phyloP scores from a whole-genome alignment of 2,329 filamentous ascomycete species.

The Ustulina deusta region DNA sequence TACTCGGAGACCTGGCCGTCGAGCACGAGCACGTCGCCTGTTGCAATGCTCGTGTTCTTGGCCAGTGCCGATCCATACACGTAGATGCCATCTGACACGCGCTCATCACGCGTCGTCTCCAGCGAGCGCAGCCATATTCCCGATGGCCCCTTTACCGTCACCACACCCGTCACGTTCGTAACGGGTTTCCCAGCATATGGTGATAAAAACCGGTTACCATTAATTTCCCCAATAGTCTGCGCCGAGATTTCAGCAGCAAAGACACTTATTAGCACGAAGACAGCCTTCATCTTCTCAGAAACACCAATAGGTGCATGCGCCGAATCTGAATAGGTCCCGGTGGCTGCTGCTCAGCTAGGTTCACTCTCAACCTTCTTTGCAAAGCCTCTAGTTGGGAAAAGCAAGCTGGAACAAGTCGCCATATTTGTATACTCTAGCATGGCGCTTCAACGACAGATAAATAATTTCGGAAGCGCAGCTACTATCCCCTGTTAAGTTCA shows the following conservation, averaged over 20 bases:
- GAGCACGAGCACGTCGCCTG: conserved; percentile 71
- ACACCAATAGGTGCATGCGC: not conserved
- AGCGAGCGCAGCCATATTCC: conserved; percentile 75
- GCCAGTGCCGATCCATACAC: conserved; percentile 68
- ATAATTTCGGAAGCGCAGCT: conserved; percentile 4
- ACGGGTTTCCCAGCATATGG: conserved; percentile 68
- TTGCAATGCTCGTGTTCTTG: conserved; percentile 62
- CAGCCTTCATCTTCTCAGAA: conserved; percentile 25
- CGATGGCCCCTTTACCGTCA: conserved; percentile 71
- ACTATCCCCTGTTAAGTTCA: conserved; percentile 10
- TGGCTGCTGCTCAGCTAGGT: conserved; percentile 3
- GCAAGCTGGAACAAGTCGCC: not conserved
- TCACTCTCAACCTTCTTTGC: conserved; percentile 6
- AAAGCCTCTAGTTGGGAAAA: not conserved
- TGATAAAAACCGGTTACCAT: conserved; percentile 73
- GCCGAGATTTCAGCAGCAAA: conserved; percentile 51
- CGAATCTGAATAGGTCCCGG: not conserved
- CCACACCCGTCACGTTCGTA: conserved; percentile 69
- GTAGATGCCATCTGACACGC: conserved; percentile 74
- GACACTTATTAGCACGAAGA: conserved; percentile 35
- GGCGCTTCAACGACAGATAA: conserved; percentile 13
- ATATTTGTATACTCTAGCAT: conserved; percentile 14
- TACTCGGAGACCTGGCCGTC: conserved; percentile 70
- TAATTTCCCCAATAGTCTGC: conserved; percentile 70
- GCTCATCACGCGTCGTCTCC: conserved; percentile 64